Base-by-base conservation (phyloP, 768 basidiomycete genomes). In the Psilocybe subaeruginosa region DNA sequence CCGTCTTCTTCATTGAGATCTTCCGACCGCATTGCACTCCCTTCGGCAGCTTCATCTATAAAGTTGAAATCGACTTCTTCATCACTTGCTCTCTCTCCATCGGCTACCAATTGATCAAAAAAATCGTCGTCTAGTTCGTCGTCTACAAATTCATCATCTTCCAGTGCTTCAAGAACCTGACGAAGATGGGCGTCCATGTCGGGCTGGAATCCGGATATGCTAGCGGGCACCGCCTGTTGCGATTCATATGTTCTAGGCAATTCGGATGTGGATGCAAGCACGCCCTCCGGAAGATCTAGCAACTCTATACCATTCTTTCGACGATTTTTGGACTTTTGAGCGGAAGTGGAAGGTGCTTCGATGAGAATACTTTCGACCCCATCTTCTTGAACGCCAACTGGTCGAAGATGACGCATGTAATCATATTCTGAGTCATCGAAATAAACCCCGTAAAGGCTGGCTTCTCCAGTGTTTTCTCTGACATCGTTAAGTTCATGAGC, bases 361-460 rank as follows among this genome's bases (percentile, higher is more conserved):
- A 97, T 78, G 60, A 96, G 81, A 54, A 93, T 77, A 60, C 87
- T 90, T 41, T 95, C 93, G 7, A 91, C 86, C 9, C 92, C 91
- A 47, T 89, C 92, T 70, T 93, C 92, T 59, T 89, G 84, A 11
- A 84, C 69, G 3, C 93, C 93, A 53, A 93, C 86, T 2, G 84
- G 68, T 11, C 93, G 89, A 47, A 99, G 85, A 76, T 99, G 97
- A 73, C 96, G 91, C 92, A 98, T 95, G 79, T 99, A 99, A 75
- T 99, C 93, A 78, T 99, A 99, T 61, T 95, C 85, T 5, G 93
- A 90, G 71, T 99, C 96, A 77, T 99, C 95, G 76, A 86, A 99
- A 76, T 93, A 93, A 70, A 99, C 77, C 3, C 95, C 97, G 73
- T 98, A 96, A 8, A 86, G 72, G 5, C 91, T 79, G 0, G 97